Evolutionary conservation across 495 filamentous ascomycete species (phyloP).

Genomic region (Mycothermus thermophilus): DNA sequence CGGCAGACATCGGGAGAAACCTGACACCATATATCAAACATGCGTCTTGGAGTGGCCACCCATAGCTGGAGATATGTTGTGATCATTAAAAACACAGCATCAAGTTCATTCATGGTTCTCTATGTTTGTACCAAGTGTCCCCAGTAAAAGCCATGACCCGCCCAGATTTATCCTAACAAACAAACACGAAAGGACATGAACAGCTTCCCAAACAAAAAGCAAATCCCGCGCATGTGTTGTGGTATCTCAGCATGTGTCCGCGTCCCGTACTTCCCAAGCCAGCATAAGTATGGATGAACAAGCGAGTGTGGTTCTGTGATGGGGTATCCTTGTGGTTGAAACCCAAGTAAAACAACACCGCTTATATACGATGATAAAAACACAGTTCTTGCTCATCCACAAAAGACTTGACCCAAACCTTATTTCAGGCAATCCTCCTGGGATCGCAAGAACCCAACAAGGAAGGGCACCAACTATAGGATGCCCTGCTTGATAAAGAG

Average conservation of each 20-base stretch:
- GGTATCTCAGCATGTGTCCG: slow-evolving; percentile 4
- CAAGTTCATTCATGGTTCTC: no score
- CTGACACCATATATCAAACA: no score
- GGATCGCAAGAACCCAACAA: neutral
- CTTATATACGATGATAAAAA: neutral
- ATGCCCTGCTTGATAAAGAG: slow-evolving; percentile 35
- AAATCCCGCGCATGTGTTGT: neutral
- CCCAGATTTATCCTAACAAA: no score
- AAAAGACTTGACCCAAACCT: neutral
- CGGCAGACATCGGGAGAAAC: no score
- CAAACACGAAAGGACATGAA: no score
- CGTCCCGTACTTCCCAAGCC: neutral
- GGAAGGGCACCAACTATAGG: slow-evolving; percentile 14
- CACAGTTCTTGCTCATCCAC: no score
- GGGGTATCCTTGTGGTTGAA: neutral
- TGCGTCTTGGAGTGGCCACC: no score
- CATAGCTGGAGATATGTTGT: no score
- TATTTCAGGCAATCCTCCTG: neutral
- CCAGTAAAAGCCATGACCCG: no score
- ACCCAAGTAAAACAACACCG: neutral
- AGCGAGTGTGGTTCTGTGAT: neutral
- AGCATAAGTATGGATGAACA: neutral
- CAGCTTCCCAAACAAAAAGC: no score
- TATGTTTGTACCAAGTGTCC: no score
- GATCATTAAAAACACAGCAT: no score